Percentiles rank a stretch among this genome's conserved stretches.
These are phyloP conservation scores for Fusarium abutilonis DNA, from an alignment of 2,329 filamentous ascomycete genomes.

Conservation along the genomic window DNA sequence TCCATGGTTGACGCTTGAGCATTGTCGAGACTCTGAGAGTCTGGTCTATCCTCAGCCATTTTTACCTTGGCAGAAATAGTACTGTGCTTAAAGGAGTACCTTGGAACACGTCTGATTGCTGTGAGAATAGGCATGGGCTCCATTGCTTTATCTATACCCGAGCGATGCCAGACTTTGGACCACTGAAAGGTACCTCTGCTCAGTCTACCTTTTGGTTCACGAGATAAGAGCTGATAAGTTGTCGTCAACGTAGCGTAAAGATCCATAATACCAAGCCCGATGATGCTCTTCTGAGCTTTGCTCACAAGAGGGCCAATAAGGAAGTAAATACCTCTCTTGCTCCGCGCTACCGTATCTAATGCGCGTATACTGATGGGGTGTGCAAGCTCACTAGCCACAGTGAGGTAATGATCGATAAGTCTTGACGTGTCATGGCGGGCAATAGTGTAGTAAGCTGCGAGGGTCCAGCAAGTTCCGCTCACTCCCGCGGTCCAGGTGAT, in stretches of 20 bases:
- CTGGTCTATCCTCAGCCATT: rapidly evolving
- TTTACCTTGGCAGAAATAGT: conserved; percentile 10
- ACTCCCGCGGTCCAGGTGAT: conserved; percentile 39
- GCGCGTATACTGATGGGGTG: conserved; percentile 38
- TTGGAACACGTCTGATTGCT: conserved; percentile 33
- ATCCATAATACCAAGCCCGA: conserved; percentile 40
- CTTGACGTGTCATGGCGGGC: conserved; percentile 27
- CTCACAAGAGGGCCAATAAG: conserved; percentile 32
- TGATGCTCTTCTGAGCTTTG: conserved; percentile 41
- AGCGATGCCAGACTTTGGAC: conserved; percentile 34
- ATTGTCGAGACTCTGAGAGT: not conserved
- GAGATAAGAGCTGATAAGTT: conserved; percentile 26
- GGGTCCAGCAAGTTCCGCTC: conserved; percentile 42
- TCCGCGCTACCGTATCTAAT: conserved; percentile 23
- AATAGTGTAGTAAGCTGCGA: conserved; percentile 41
- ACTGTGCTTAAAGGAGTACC: conserved; percentile 23
- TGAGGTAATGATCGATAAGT: conserved; percentile 32
- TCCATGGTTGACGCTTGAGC: not conserved
- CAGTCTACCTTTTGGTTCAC: conserved; percentile 24
- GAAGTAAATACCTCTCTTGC: conserved; percentile 37
- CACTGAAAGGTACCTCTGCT: conserved; percentile 38
- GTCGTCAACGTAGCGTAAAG: conserved; percentile 39
- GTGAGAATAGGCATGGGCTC: conserved; percentile 41
- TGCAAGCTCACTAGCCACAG: conserved; percentile 29
- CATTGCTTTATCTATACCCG: conserved; percentile 14